Percentiles rank a stretch among this genome's conserved stretches.
These are phyloP conservation scores for Pythium sukuiense DNA, from an alignment of 352 stramenopile species.

Conservation along the genomic window DNA sequence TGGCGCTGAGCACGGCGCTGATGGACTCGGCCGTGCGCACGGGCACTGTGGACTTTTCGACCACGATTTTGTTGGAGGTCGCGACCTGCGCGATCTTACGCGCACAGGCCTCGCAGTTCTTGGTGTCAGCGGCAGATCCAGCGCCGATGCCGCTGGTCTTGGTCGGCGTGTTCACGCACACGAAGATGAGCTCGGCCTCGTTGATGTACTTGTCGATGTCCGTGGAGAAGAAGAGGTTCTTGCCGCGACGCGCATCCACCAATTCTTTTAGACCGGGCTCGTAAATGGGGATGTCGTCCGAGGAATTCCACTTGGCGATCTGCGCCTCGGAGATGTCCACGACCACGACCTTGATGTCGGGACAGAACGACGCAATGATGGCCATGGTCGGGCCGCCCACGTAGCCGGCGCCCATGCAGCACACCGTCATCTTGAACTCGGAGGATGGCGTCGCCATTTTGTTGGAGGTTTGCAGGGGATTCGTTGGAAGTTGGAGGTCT, in stretches of 20 bases:
- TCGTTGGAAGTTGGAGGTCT: neutral
- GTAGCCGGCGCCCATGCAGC: slow-evolving; percentile 98
- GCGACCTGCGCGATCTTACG: slow-evolving; percentile 97
- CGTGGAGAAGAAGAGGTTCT: slow-evolving; percentile 99
- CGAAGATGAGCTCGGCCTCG: slow-evolving; percentile 98
- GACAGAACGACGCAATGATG: slow-evolving; percentile 97
- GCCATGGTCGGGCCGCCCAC: slow-evolving; percentile 99
- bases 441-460: slow-evolving; percentile 9
- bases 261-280: slow-evolving; percentile 97
- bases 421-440: slow-evolving; percentile 88
- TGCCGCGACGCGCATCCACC: slow-evolving; percentile 89
- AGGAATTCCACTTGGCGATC: slow-evolving; percentile 97
- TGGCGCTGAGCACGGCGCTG: slow-evolving; percentile 92
- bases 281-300: slow-evolving; percentile 97
- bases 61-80: slow-evolving; percentile 95
- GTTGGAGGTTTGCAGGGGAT: neutral
- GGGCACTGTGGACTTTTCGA: slow-evolving; percentile 99
- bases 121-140: slow-evolving; percentile 97
- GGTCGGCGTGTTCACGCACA: slow-evolving; percentile 99
- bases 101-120: slow-evolving; percentile 98
- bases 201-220: slow-evolving; percentile 97
- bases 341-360: slow-evolving; percentile 97
- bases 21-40: slow-evolving; percentile 98
- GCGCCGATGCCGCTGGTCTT: slow-evolving; percentile 97
- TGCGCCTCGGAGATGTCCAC: slow-evolving; percentile 95